Conservation (phyloP, 495 filamentous ascomycete genomes). For the Xylaria bambusicola region DNA sequence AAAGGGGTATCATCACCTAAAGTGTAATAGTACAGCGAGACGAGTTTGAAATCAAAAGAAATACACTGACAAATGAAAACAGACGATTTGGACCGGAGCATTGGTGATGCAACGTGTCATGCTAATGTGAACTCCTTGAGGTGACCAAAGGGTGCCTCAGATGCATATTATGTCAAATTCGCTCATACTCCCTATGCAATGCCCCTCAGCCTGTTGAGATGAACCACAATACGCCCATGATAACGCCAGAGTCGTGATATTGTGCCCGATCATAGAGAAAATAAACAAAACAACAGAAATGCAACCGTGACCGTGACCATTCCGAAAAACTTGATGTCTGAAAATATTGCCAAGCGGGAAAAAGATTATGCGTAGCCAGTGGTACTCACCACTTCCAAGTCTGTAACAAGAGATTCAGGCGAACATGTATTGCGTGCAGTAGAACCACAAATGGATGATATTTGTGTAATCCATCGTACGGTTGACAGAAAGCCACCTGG, state of each 20-base stretch:
- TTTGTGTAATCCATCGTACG: background rate
- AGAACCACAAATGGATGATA: background rate
- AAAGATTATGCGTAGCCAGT: too few species aligned
- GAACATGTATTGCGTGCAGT: too few species aligned
- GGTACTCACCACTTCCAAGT: too few species aligned
- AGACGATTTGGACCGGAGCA: background rate
- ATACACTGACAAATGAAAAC: background rate
- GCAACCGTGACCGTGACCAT: background rate
- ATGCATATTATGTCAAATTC: constrained; percentile 10
- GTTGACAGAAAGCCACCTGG: background rate
- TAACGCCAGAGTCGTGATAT: constrained; percentile 6
- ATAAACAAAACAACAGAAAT: background rate
- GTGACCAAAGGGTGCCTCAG: background rate
- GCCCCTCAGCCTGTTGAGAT: background rate
- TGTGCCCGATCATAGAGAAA: background rate
- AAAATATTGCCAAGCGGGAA: too few species aligned
- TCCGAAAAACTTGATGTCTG: too few species aligned
- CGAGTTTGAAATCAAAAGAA: background rate
- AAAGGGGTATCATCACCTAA: constrained; percentile 10
- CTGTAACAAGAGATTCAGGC: too few species aligned
- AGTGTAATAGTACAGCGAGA: constrained; percentile 11
- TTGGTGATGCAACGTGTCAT: background rate
- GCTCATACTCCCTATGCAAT: constrained; percentile 7
- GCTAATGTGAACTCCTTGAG: constrained; percentile 7
- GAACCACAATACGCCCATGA: background rate